Evolutionary conservation across 2,329 filamentous ascomycete species (phyloP), one percentile per base, ranked within the genome.

Genomic region (Furcasterigmium furcatum): DNA sequence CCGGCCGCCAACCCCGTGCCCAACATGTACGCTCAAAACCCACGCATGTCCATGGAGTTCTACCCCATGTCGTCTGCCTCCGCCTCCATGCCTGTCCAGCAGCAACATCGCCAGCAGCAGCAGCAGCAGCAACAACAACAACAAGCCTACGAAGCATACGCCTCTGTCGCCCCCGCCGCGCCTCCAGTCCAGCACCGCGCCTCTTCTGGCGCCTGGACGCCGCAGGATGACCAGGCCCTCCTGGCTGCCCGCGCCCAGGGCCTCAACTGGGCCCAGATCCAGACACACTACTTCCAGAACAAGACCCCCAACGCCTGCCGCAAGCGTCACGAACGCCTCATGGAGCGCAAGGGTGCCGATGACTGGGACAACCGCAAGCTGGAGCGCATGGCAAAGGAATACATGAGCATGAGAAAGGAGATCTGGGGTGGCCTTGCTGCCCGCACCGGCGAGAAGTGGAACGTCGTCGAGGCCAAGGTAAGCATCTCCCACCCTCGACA

Each of bases 301-400:
- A 95, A 95, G 72, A 82, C 80, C 9, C 72, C 85, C 47, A 94
- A 94, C 62, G 91, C 91, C 16, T 95, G 90, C 68, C 87, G 90
- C 52, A 95, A 95, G 70, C 82, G 90, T 45, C 89, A 95, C 58
- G 90, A 95, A 67, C 79, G 90, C 34, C 71, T 95, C 53, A 84
- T 92, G 75, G 87, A 92, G 67, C 82, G 85, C 53, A 77, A 76
- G 60, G 82, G 84, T 47, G 80, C 83, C 40, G 85, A 89, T 56
- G 86, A 91, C 58, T 94, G 88, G 85, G 87, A 92, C 57, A 79
- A 79, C 18, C 73, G 84, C 54, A 88, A 88, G 70, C 73, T 91
- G 20, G 87, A 92, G 61, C 74, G 76, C 9, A 72, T 95, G 34
- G 87, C 88, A 30, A 80, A 80, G 61, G 85, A 87, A 60, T 95